These are phyloP conservation scores for Trichosanthes cucumerina DNA, from an alignment of 306 rosid species.

Conservation along the genomic window DNA sequence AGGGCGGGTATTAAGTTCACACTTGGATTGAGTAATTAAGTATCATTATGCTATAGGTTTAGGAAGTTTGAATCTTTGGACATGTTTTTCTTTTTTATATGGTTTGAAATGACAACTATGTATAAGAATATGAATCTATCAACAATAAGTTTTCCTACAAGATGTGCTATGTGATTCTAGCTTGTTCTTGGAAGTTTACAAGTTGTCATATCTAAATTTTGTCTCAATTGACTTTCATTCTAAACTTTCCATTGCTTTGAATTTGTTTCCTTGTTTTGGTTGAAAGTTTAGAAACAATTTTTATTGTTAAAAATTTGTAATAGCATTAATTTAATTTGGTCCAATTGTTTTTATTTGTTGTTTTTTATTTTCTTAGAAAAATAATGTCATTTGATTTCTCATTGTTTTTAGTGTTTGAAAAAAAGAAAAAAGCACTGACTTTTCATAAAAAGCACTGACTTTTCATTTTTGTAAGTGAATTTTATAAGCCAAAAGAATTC, in stretches of 20 bases:
- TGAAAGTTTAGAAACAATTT: not conserved
- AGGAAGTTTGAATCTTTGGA: not conserved
- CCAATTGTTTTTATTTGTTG: too few relatives aligned
- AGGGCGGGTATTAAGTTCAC: slow-evolving; percentile 33
- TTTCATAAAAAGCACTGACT: too few relatives aligned
- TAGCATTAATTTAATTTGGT: not conserved
- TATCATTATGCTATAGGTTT: not conserved
- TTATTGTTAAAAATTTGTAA: not conserved
- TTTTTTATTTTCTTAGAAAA: too few relatives aligned
- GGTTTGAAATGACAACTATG: not conserved
- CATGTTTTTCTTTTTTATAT: not conserved
- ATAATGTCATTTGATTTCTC: too few relatives aligned
- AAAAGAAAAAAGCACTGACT: too few relatives aligned
- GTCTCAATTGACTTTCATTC: not conserved
- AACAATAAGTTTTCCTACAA: not conserved
- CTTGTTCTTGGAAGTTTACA: not conserved
- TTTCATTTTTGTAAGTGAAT: too few relatives aligned
- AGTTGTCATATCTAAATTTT: not conserved
- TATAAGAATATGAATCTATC: not conserved
- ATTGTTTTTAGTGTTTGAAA: too few relatives aligned
- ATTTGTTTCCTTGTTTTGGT: not conserved
- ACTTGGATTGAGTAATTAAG: slow-evolving; percentile 13
- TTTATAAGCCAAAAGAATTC: too few relatives aligned
- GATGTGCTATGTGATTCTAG: not conserved
- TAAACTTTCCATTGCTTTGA: not conserved